phyloP scores from a whole-genome alignment of 306 rosid species.

The Gastrolobium bilobum region DNA sequence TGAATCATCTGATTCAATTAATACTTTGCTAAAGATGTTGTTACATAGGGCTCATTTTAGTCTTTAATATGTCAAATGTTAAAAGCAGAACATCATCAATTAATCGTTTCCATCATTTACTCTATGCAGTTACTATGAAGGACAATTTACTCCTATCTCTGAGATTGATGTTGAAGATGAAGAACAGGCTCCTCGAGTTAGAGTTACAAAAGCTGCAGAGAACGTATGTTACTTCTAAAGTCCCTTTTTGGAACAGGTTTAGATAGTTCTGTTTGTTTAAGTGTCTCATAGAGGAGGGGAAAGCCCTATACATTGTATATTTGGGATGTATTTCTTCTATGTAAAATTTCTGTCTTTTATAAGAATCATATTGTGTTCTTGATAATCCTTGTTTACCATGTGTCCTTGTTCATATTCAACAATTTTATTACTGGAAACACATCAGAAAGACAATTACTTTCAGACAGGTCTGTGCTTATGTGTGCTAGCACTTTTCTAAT shows the following conservation, averaged over 20 bases:
- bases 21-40: constrained; percentile 30
- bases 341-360: too few species aligned
- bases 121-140: constrained; percentile 81
- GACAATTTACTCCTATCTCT: constrained; percentile 74
- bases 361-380: too few species aligned
- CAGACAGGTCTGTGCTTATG: too few species aligned
- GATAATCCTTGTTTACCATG: too few species aligned
- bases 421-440: too few species aligned
- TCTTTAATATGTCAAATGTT: constrained; percentile 18
- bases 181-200: constrained; percentile 54
- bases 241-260: constrained; percentile 30
- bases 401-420: too few species aligned
- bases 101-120: constrained; percentile 34
- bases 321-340: too few species aligned
- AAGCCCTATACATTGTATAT: too few species aligned
- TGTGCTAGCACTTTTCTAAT: too few species aligned
- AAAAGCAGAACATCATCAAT: neutral
- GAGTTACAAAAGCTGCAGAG: constrained; percentile 82
- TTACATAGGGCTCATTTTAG: constrained; percentile 21
- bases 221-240: constrained; percentile 57
- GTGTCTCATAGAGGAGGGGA: too few species aligned
- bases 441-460: too few species aligned
- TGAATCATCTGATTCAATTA: neutral
- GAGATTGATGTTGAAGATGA: constrained; percentile 63
- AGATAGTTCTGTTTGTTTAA: constrained; percentile 17